Base-by-base conservation (phyloP, 2,329 filamentous ascomycete species). In the Epichloe gansuensis region DNA sequence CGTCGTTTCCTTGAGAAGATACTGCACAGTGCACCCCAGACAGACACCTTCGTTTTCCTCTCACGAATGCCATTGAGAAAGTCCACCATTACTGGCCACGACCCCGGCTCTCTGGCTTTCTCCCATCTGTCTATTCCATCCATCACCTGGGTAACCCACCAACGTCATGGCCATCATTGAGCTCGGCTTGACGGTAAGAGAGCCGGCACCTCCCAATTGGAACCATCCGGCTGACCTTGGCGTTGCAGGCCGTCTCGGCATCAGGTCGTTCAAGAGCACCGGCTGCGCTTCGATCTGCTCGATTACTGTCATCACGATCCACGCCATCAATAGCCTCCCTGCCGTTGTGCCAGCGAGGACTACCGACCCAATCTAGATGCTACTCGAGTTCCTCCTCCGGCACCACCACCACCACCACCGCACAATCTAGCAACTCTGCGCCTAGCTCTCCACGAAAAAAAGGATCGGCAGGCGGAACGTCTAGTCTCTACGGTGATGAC, bases 401-500 rank as follows among this genome's bases (percentile, higher is more conserved):
- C 52, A 9, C 45, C 28, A 25, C 25, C 11, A 42, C 56, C 15
- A 45, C 55, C 4, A 21, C 45, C 2, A 13, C 44, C 17, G 25
- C 39, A 41, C 53, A 31, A 59, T 52, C 46, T 55, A 53, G 52
- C 43, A 55, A 52, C 53, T 50, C 58, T 15, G 54, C 53, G 5
- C 28, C 52, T 9, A 45, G 44, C 23, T 35, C 47, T 23, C 28
- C 25, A 2, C 52, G 51, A 43, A 48, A 60, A 42, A 56, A 57
- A 55, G 60, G 65, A 54, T 63, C 61, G 3, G 60, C 59, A 4
- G 58, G 58, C 9, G 60, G 62, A 25, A 69, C 66, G 54, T 64
- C 64, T 53, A 69, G 68, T 46, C 57, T 69, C 9, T 71, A 69
- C 42, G 66, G 64, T 50, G 64, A 68, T 39, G 69, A 72, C 51